Percentiles rank a stretch among this genome's conserved stretches.
These are phyloP conservation scores for Eucalyptus leucophloia DNA, from an alignment of 345 rosid species.

Conservation along the genomic window DNA sequence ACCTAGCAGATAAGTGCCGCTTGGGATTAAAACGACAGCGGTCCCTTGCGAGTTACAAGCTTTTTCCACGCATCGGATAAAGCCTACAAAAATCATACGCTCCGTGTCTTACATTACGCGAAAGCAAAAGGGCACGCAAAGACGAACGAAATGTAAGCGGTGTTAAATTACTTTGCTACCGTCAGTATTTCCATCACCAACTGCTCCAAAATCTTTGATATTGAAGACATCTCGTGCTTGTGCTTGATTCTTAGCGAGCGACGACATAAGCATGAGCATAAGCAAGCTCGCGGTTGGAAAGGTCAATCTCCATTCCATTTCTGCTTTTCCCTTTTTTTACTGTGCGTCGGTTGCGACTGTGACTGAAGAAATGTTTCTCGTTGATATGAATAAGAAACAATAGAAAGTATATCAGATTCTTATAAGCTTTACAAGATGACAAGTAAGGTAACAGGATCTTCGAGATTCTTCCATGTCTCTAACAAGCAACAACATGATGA, in stretches of 20 bases:
- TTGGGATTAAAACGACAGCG: background rate
- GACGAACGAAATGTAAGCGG: background rate
- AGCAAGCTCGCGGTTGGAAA: background rate
- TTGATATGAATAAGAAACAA: background rate
- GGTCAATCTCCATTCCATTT: background rate
- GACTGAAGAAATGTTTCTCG: background rate
- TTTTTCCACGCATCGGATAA: background rate
- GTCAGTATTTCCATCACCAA: constrained; percentile 1
- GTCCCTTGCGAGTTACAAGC: constrained; percentile 1
- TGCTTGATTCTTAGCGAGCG: background rate
- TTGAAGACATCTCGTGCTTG: background rate
- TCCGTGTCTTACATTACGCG: background rate
- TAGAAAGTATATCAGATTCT: background rate
- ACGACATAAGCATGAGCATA: background rate
- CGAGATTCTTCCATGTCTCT: background rate
- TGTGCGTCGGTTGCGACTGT: background rate
- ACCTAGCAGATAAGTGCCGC: background rate
- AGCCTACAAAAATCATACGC: background rate
- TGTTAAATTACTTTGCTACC: background rate
- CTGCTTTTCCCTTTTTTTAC: background rate
- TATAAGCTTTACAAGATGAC: background rate
- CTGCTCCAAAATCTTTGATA: constrained; percentile 1
- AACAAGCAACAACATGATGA: background rate
- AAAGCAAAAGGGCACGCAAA: background rate
- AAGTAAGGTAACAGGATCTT: too few relatives aligned